A percentile compares a stretch with the other conserved stretches of the same genome.
Conservation (phyloP, 345 rosid genomes). For the Brassica juncea region DNA sequence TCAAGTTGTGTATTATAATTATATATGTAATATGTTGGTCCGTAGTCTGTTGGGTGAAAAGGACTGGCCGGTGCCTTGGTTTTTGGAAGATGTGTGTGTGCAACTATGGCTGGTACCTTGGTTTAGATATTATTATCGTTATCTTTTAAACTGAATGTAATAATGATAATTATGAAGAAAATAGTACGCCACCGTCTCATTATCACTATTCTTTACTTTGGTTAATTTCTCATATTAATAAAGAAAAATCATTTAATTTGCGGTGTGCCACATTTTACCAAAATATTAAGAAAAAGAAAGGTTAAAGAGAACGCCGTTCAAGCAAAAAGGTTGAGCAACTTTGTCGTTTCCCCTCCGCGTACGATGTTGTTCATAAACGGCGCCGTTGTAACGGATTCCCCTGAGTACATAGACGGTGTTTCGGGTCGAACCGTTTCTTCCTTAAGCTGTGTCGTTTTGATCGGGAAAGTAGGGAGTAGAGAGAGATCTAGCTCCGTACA, state of each 20-base stretch:
- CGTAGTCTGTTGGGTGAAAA: constrained; percentile 20
- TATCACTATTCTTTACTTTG: constrained; percentile 23
- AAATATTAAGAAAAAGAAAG: neutral
- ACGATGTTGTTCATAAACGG: constrained; percentile 14
- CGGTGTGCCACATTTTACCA: constrained; percentile 10
- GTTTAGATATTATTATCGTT: neutral
- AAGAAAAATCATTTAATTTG: constrained; percentile 27
- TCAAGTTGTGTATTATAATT: constrained; percentile 22
- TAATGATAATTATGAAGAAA: constrained; percentile 13
- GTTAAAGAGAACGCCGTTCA: constrained; percentile 26
- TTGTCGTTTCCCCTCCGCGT: constrained; percentile 30
- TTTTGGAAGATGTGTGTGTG: constrained; percentile 20
- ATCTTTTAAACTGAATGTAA: neutral
- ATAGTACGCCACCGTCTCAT: constrained; percentile 29
- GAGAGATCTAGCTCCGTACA: constrained; percentile 73
- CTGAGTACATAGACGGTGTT: constrained; percentile 51
- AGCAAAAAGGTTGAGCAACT: constrained; percentile 53
- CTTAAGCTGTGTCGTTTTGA: constrained; percentile 32
- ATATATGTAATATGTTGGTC: constrained; percentile 1
- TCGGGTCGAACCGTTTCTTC: constrained; percentile 32
- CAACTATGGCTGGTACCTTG: neutral
- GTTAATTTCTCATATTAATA: constrained; percentile 12
- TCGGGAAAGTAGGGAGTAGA: constrained; percentile 44
- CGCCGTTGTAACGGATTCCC: constrained; percentile 52
- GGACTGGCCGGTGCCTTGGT: constrained; percentile 27